Percentiles rank a stretch among this genome's conserved stretches.
Conservation (phyloP, 805 yeast species). For the Schwanniomyces pseudopolymorphus region DNA sequence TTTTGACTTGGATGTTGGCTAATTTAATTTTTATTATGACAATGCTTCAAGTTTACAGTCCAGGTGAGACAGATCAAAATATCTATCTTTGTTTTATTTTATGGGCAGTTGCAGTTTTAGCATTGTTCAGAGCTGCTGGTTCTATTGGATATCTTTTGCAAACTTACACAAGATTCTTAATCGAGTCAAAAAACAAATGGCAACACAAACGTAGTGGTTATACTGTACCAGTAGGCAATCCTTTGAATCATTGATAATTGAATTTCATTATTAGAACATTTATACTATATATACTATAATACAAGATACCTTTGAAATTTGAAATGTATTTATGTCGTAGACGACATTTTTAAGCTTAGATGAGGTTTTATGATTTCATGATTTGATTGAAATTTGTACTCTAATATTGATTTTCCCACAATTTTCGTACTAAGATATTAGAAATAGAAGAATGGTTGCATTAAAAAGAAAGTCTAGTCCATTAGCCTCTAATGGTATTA, state of each 20-base stretch:
- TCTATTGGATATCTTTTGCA: conserved; percentile 66
- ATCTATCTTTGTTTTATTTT: conserved; percentile 78
- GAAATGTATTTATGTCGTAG: neutral
- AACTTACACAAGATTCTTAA: conserved; percentile 32
- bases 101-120: conserved; percentile 89
- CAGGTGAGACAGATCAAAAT: conserved; percentile 60
- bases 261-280: too few relatives aligned
- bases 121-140: conserved; percentile 80
- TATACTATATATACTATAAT: neutral
- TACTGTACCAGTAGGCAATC: conserved; percentile 29
- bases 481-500: conserved; percentile 18
- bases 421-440: neutral
- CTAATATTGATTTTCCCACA: neutral
- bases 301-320: neutral
- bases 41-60: conserved; percentile 75
- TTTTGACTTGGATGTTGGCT: conserved; percentile 87
- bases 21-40: conserved; percentile 84
- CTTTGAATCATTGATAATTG: conserved; percentile 23
- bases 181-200: conserved; percentile 42
- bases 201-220: conserved; percentile 40
- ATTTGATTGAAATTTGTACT: neutral
- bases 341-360: neutral
- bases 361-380: neutral
- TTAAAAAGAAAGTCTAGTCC: conserved; percentile 35
- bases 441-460: conserved; percentile 38